Evolutionary conservation across 306 rosid species (phyloP).

Genomic region (Vigna mungo): DNA sequence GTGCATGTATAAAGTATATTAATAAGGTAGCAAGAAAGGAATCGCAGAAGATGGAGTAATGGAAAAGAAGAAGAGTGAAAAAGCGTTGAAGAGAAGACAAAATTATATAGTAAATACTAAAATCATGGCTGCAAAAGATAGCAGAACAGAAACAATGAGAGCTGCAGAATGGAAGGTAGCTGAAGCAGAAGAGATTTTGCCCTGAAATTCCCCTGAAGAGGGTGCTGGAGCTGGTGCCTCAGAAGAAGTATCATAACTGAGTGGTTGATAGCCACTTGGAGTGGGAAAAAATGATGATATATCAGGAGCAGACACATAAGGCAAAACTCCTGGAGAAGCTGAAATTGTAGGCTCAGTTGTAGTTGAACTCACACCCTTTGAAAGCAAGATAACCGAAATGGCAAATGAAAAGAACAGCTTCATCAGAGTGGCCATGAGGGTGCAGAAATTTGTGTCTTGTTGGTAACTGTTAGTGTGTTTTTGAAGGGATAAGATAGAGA

Average conservation of each 20-base stretch:
- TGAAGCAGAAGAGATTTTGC: conserved; percentile 56
- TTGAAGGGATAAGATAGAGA: neutral
- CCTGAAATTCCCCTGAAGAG: conserved; percentile 66
- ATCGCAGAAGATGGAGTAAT: conserved; percentile 16
- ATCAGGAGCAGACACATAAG: conserved; percentile 58
- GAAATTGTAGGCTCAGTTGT: conserved; percentile 54
- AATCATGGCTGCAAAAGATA: conserved; percentile 44
- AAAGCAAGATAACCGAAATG: conserved; percentile 40
- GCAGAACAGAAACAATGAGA: conserved; percentile 39
- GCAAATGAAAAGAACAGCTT: conserved; percentile 42
- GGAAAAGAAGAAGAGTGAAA: neutral
- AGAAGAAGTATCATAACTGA: conserved; percentile 43
- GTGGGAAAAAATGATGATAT: conserved; percentile 73
- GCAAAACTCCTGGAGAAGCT: conserved; percentile 66
- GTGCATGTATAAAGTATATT: neutral
- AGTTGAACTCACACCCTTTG: conserved; percentile 45
- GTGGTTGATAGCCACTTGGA: conserved; percentile 48
- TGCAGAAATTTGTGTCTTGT: conserved; percentile 15
- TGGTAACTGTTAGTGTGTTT: neutral
- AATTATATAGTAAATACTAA: neutral
- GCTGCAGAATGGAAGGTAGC: conserved; percentile 39
- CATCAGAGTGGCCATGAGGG: conserved; percentile 57
- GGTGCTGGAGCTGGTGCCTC: conserved; percentile 53
- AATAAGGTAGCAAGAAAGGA: conserved; percentile 27
- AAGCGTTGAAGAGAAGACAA: too few relatives aligned